These are phyloP conservation scores for Shiraia sp. DNA, from an alignment of 2,329 filamentous ascomycete species.

Conservation along the genomic window DNA sequence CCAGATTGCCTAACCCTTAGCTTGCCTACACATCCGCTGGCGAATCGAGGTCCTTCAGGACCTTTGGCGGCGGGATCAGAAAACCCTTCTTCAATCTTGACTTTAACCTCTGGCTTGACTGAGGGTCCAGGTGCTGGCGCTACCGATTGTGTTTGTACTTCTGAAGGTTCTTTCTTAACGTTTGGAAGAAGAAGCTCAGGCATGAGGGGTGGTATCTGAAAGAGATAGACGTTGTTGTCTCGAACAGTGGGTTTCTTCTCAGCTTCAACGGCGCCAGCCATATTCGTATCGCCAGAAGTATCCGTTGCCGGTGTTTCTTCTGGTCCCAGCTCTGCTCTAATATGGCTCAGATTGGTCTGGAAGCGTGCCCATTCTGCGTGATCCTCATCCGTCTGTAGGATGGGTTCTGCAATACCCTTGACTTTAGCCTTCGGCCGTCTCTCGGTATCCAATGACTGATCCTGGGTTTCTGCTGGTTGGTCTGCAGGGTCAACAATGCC, in stretches of 20 bases:
- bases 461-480: constrained; percentile 24
- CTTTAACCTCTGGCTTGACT: constrained; percentile 22
- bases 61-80: constrained; percentile 17
- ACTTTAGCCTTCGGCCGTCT: constrained; percentile 28
- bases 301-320: constrained; percentile 37
- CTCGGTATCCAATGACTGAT: constrained; percentile 40
- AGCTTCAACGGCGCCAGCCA: constrained; percentile 31
- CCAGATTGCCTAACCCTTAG: constrained; percentile 65
- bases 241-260: constrained; percentile 35
- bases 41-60: constrained; percentile 43
- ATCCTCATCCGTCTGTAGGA: constrained; percentile 58
- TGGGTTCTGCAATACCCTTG: constrained; percentile 39
- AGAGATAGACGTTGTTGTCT: constrained; percentile 63
- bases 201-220: constrained; percentile 67
- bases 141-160: constrained; percentile 9
- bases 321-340: constrained; percentile 53
- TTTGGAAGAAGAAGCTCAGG: constrained; percentile 56
- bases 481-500: constrained; percentile 17
- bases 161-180: constrained; percentile 35
- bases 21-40: constrained; percentile 62
- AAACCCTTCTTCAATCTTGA: constrained; percentile 40
- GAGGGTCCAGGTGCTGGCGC: constrained; percentile 10
- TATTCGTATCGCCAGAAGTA: constrained; percentile 47
- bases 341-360: constrained; percentile 50
- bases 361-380: constrained; percentile 55